Evolutionary conservation across 352 stramenopile genomes (phyloP), one percentile per base, ranked within the genome.

Genomic region (Phytophthora syringae): DNA sequence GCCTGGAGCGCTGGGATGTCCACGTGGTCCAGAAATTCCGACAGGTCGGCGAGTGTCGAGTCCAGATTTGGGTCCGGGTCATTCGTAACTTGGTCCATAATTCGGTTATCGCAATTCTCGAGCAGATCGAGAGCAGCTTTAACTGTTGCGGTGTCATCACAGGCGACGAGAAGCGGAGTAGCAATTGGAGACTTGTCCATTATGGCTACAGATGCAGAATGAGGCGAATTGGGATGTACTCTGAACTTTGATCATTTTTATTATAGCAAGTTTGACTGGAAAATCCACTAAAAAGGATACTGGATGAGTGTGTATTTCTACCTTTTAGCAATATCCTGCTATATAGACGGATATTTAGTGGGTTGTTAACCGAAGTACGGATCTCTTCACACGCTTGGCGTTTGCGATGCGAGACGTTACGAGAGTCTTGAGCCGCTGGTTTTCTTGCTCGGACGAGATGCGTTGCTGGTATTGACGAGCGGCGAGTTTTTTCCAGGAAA

Each of bases 121-220:
- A 71, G n/a, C 30, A 71, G 28, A n/a, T 27, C 37, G 5, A 71
- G 22, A 5, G 55, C 63, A 24, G 63, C 63, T 54, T 72, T 30
- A 24, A 72, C 24, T 1, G 44, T 72, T 13, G 57, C 63, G 7
- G 21, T 15, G 56, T 72, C 56, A 42, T 70, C 63, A 43, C 48
- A 51, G 25, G 56, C 39, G 22, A 65, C 44, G 15, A 72, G 57
- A 2, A 72, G 30, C 11, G 63, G n/a, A 36, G 34, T 2, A 20
- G 28, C 37, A 15, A 11, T 1, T 3, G 4, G 47, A 59, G 34
- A 28, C 5, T 28, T 50, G 24, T 62, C 37, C 56, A 63, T 67
- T 30, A 16, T 22, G 21, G 32, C n/a, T 10, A 15, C 13, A 40
- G 5, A 59, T 64, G 4, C 2, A 21, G 18, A 45, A 39, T 59